phyloP scores from a whole-genome alignment of 139 green algal genomes.

The Chlorella ohadii region DNA sequence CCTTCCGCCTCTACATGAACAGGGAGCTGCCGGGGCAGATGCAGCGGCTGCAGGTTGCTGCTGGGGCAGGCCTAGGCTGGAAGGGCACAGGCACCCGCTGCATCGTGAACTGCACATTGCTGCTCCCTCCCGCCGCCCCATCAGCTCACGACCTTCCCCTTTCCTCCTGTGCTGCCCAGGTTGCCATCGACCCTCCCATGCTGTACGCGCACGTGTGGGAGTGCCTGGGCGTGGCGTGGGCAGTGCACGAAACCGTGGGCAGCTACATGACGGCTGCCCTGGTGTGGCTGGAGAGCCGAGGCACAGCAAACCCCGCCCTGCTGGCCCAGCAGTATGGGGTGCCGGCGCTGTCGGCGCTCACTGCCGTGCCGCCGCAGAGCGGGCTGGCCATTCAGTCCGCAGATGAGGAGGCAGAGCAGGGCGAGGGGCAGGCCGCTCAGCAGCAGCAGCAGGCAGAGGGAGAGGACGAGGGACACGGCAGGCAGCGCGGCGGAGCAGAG shows the following conservation, averaged over 20 bases:
- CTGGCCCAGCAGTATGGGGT: neutral
- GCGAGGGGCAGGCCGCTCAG: too few relatives aligned
- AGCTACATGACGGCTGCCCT: constrained; percentile 2
- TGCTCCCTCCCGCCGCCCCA: too few relatives aligned
- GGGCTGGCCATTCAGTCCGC: too few relatives aligned
- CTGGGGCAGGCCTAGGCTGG: too few relatives aligned
- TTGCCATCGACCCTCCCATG: neutral
- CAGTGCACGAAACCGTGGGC: constrained; percentile 9
- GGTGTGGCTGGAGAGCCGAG: neutral
- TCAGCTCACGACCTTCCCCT: too few relatives aligned
- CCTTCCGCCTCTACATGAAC: neutral
- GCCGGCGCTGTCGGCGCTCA: neutral
- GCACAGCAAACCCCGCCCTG: neutral
- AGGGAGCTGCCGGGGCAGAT: neutral
- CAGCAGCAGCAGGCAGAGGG: too few relatives aligned
- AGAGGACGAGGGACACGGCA: too few relatives aligned
- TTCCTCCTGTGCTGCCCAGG: neutral
- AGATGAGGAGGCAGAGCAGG: too few relatives aligned
- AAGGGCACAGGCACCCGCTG: too few relatives aligned
- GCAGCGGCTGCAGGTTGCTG: neutral
- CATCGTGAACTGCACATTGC: too few relatives aligned
- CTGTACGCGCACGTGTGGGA: neutral
- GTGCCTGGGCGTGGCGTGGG: constrained; percentile 4
- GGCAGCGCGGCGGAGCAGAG: too few relatives aligned
- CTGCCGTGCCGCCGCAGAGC: too few relatives aligned